Conservation (phyloP, 495 filamentous ascomycete species). For the Lichenothelia convexa region DNA sequence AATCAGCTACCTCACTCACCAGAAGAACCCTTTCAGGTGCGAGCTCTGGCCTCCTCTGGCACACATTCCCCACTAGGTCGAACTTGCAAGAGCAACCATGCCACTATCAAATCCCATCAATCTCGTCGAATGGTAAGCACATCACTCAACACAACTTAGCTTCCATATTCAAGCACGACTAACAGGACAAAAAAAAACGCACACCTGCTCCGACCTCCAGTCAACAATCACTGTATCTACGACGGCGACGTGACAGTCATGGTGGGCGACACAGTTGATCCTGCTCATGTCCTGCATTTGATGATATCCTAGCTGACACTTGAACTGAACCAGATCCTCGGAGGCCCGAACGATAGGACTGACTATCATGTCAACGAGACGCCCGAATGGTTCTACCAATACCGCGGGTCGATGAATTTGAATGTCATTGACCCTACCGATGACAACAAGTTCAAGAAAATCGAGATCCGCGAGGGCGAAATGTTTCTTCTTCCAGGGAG, state of each 20-base stretch:
- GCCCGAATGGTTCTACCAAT: conserved; percentile 95
- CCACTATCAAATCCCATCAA: too few species aligned
- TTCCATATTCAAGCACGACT: too few species aligned
- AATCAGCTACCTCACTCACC: too few species aligned
- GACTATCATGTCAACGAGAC: conserved; percentile 98
- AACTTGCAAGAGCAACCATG: too few species aligned
- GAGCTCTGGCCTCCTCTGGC: too few species aligned
- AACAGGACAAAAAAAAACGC: conserved; percentile 77
- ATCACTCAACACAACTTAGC: too few species aligned
- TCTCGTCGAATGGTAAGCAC: too few species aligned
- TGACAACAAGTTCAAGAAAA: conserved; percentile 51
- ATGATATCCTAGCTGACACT: too few species aligned
- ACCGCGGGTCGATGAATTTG: conserved; percentile 79
- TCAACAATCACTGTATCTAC: conserved; percentile 96
- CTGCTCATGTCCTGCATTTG: too few species aligned
- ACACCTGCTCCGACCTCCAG: conserved; percentile 80
- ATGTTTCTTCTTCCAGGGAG: conserved; percentile 84
- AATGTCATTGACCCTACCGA: conserved; percentile 78
- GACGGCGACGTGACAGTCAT: conserved; percentile 64
- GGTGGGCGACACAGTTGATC: too few species aligned
- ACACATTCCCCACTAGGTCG: too few species aligned
- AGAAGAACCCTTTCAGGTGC: too few species aligned
- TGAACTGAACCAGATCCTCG: conserved; percentile 73
- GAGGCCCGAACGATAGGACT: conserved; percentile 85
- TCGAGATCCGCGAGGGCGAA: conserved; percentile 78